Base-by-base conservation (phyloP, 2,329 filamentous ascomycete genomes). In the Beauveria medogensis region DNA sequence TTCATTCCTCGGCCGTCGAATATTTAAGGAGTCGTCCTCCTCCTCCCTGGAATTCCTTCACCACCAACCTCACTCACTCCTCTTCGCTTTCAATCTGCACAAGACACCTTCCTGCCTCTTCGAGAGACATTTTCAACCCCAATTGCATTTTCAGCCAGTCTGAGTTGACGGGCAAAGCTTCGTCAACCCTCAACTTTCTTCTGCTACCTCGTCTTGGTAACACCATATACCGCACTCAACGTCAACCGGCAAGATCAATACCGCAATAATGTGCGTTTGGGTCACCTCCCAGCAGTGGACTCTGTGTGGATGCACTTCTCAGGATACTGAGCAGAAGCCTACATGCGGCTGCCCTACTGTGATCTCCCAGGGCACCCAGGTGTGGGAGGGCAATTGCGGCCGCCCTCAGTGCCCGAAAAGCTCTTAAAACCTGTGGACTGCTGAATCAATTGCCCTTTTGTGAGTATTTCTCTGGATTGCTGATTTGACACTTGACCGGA, bases 201-300 rank as follows among this genome's bases (percentile, higher is more conserved):
- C n/a, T 8, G 53, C 53, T 55, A 46, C 41, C 41, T 22, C 26
- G 12, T 34, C 28, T 47, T 7, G 34, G 55, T 48, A 30, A 44
- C 43, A 48, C 41, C 55, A 24, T 12, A 50, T 26, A 50, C 22
- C 5, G 34, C 14, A 40, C 34, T 52, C 47, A 28, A 8, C 22
- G 3, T 22, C 47, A 10, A 51, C 9, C 6, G 26, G 6, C 24
- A 37, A 44, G 3, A 16, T 3, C 37, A 48, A 50, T 5, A 51
- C 56, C 56, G 47, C 37, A 18, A 56, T 22, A 61, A 74, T 74
- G 73, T 74, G 73, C 64, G 57, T 67, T 64, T 74, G 72, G 71
- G 65, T 66, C 34, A 68, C 68, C 22, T 70, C 68, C 46, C 66
- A 74, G 62, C 54, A 59, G 63, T 74, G 69, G 70, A 68, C 68